Conservation (phyloP, 2,329 filamentous ascomycete species). For the Lachnellula cervina region DNA sequence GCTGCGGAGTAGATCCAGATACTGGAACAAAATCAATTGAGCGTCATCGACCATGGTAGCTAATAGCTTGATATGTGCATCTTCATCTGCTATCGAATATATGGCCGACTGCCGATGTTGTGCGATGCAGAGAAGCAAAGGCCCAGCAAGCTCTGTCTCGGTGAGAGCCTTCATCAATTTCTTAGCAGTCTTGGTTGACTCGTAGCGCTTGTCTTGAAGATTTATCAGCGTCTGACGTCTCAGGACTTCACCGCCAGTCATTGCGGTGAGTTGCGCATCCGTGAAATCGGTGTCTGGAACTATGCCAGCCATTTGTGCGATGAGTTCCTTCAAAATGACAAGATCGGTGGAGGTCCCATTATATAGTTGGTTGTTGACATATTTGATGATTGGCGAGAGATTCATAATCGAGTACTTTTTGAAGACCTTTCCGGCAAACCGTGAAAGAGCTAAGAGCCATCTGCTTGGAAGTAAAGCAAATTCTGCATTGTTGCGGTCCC, state of each 20-base stretch:
- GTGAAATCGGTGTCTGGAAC: conserved; percentile 83
- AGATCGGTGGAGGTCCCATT: conserved; percentile 83
- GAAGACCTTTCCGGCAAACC: conserved; percentile 89
- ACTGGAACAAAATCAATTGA: conserved; percentile 79
- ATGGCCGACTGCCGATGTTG: conserved; percentile 87
- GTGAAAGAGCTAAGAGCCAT: conserved; percentile 85
- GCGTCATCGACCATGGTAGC: conserved; percentile 88
- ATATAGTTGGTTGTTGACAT: conserved; percentile 79
- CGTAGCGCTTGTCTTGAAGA: conserved; percentile 76
- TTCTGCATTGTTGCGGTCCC: conserved; percentile 58
- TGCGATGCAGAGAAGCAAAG: conserved; percentile 82
- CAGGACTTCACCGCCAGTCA: conserved; percentile 79
- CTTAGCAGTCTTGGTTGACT: conserved; percentile 67
- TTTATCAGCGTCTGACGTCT: conserved; percentile 75
- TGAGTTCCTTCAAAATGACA: conserved; percentile 84
- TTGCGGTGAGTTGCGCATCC: conserved; percentile 78
- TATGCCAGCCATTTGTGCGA: conserved; percentile 90
- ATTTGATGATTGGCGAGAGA: conserved; percentile 79
- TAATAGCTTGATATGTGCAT: conserved; percentile 82
- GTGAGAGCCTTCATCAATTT: conserved; percentile 75
- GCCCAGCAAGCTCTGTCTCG: conserved; percentile 71
- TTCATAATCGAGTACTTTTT: conserved; percentile 81
- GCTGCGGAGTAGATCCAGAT: conserved; percentile 79
- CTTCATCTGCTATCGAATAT: conserved; percentile 64
- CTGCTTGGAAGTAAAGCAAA: conserved; percentile 73